These are phyloP conservation scores for Vigna angularis DNA, from an alignment of 306 rosid genomes.

Conservation along the genomic window DNA sequence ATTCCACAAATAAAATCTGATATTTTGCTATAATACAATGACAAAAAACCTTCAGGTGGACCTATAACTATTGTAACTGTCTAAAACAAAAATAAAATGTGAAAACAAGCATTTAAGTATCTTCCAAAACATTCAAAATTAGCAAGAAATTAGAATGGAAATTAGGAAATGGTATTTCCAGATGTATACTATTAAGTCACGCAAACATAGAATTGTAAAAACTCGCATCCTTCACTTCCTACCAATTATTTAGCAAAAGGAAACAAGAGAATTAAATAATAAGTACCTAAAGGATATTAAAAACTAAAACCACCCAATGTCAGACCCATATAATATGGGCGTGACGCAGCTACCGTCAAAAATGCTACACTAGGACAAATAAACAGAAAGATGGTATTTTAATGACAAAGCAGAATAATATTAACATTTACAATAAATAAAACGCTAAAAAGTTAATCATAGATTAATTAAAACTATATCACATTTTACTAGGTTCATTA, in stretches of 20 bases:
- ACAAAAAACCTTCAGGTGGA: slow-evolving; percentile 10
- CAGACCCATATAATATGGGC: background rate
- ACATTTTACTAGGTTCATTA: background rate
- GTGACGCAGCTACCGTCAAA: too few species aligned
- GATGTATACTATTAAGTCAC: slow-evolving; percentile 15
- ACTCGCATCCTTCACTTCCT: background rate
- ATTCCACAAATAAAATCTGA: slow-evolving; percentile 20
- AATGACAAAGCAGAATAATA: background rate
- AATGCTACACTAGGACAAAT: background rate
- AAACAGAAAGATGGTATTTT: background rate
- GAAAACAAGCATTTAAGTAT: slow-evolving; percentile 18
- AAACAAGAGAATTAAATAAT: background rate
- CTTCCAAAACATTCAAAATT: background rate
- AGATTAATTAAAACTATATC: background rate
- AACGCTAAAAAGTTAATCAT: background rate
- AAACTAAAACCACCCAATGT: background rate
- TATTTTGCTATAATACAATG: slow-evolving; percentile 10
- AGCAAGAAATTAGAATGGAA: background rate
- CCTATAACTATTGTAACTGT: background rate
- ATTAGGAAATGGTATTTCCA: background rate
- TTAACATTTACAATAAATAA: background rate
- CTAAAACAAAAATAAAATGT: slow-evolving; percentile 11
- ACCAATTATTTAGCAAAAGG: background rate
- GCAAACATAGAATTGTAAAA: background rate
- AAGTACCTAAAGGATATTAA: background rate